Percentiles rank a stretch among this genome's conserved stretches.
Evolutionary conservation across 345 rosid species (phyloP).

Genomic region (Microthlaspi erraticum): DNA sequence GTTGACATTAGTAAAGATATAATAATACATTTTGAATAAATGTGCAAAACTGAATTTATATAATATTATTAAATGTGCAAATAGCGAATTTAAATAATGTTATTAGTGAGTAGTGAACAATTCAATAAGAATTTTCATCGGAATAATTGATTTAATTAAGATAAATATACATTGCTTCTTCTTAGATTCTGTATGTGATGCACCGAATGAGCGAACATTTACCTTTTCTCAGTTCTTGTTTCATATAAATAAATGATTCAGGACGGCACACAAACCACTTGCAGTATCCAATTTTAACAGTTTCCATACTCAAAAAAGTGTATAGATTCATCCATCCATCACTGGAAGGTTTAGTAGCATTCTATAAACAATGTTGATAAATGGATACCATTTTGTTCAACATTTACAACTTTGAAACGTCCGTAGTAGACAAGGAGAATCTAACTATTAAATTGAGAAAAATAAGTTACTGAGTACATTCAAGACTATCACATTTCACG

Average conservation of each 20-base stretch:
- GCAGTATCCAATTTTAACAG: conserved; percentile 21
- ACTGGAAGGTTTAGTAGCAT: too few species aligned
- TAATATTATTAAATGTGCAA: conserved; percentile 10
- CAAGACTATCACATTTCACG: background rate
- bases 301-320: too few species aligned
- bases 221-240: conserved; percentile 19
- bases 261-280: conserved; percentile 45
- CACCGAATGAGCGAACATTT: conserved; percentile 24
- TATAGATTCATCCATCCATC: too few species aligned
- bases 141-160: background rate
- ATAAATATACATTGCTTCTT: conserved; percentile 17
- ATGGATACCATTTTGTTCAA: too few species aligned
- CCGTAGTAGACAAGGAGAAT: background rate
- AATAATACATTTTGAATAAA: background rate
- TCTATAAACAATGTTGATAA: too few species aligned
- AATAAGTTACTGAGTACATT: background rate
- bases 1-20: conserved; percentile 38
- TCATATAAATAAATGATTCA: conserved; percentile 21
- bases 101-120: background rate
- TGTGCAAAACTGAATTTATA: conserved; percentile 13
- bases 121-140: conserved; percentile 3
- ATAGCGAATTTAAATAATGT: background rate
- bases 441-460: background rate
- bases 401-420: too few species aligned
- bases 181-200: conserved; percentile 40